These are phyloP conservation scores for Cenococcum geophilum DNA, from an alignment of 495 filamentous ascomycete species.

Conservation along the genomic window DNA sequence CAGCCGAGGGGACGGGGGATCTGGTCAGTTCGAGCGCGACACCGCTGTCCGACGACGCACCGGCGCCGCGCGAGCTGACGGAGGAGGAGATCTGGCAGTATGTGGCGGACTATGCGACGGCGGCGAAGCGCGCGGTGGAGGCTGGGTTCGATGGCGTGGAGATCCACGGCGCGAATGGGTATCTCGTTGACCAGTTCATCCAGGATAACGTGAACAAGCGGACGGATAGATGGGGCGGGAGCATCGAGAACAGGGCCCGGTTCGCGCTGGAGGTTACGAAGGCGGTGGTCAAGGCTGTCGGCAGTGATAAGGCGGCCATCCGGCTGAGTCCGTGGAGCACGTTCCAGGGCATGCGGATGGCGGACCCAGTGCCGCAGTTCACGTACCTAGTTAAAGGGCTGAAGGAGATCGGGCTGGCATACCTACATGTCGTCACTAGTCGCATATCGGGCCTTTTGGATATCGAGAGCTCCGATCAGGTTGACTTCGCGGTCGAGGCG, in stretches of 20 bases:
- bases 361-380: conserved; percentile 58
- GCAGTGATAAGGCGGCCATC: conserved; percentile 55
- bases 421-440: conserved; percentile 58
- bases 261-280: conserved; percentile 60
- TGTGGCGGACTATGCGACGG: conserved; percentile 54
- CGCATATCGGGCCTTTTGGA: conserved; percentile 46
- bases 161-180: conserved; percentile 68
- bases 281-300: conserved; percentile 59
- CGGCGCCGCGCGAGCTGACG: conserved; percentile 47
- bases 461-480: conserved; percentile 39
- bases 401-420: conserved; percentile 54
- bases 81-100: conserved; percentile 52
- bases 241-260: conserved; percentile 60
- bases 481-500: conserved; percentile 50
- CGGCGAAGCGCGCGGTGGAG: conserved; percentile 54
- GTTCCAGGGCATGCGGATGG: conserved; percentile 67
- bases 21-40: conserved; percentile 48
- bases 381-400: conserved; percentile 49
- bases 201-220: conserved; percentile 59
- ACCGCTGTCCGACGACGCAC: conserved; percentile 36
- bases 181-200: conserved; percentile 68
- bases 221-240: conserved; percentile 64
- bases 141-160: conserved; percentile 77
- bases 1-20: conserved; percentile 38
- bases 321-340: conserved; percentile 57